Percentiles rank a stretch among this genome's conserved stretches.
These are phyloP conservation scores for Wickerhamiella spandovensis DNA, from an alignment of 805 yeast genomes.

Conservation along the genomic window DNA sequence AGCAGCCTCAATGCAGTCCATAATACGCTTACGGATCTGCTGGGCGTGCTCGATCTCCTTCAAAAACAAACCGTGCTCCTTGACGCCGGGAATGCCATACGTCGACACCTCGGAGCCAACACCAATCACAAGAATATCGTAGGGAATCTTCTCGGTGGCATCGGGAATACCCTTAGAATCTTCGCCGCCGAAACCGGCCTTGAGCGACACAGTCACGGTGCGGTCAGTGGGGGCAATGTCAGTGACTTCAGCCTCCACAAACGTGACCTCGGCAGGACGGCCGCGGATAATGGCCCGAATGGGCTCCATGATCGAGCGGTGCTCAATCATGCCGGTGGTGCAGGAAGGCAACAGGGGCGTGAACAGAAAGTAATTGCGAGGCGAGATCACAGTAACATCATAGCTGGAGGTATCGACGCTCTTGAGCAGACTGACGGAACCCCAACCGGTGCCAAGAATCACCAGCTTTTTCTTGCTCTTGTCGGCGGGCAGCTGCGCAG, in stretches of 20 bases:
- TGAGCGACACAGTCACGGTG: slow-evolving; percentile 40
- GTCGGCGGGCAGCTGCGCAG: slow-evolving; percentile 32
- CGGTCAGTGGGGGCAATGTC: slow-evolving; percentile 63
- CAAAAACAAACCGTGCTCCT: slow-evolving; percentile 71
- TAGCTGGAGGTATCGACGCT: slow-evolving; percentile 74
- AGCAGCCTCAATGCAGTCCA: slow-evolving; percentile 84
- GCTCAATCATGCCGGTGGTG: slow-evolving; percentile 85
- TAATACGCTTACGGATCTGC: slow-evolving; percentile 65
- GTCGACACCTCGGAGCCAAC: slow-evolving; percentile 95
- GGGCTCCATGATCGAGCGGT: slow-evolving; percentile 86
- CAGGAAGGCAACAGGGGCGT: slow-evolving; percentile 93
- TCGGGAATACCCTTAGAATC: slow-evolving; percentile 28
- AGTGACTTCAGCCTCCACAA: slow-evolving; percentile 84
- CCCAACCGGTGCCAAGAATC: slow-evolving; percentile 78
- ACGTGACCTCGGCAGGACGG: slow-evolving; percentile 61
- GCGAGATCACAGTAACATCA: slow-evolving; percentile 82
- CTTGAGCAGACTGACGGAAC: slow-evolving; percentile 72
- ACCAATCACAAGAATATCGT: slow-evolving; percentile 80
- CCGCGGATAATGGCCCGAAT: slow-evolving; percentile 73
- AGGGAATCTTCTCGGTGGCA: slow-evolving; percentile 37
- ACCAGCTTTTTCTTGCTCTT: slow-evolving; percentile 62
- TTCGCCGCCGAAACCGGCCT: slow-evolving; percentile 16
- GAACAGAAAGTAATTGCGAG: slow-evolving; percentile 88
- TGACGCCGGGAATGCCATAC: slow-evolving; percentile 87
- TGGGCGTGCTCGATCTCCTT: slow-evolving; percentile 85